Conservation (phyloP, 2,329 filamentous ascomycete genomes). For the Fusarium sublunatum region DNA sequence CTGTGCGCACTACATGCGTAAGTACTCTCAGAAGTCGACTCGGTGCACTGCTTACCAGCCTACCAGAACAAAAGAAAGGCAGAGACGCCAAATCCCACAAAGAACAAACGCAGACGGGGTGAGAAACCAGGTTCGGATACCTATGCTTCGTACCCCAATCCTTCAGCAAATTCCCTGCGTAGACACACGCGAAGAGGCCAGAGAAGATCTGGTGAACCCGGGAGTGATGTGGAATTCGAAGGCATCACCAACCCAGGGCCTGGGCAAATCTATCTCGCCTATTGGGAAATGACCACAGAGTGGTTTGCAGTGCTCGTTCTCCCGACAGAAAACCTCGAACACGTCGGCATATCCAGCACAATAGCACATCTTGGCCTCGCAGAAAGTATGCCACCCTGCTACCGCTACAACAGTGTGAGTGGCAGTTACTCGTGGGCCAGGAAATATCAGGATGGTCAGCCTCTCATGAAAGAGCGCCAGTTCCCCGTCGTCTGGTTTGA, state of each 20-base stretch:
- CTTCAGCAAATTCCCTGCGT: neutral
- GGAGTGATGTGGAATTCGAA: neutral
- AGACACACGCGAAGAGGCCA: neutral
- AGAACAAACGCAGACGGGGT: neutral
- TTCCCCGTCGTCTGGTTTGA: slow-evolving; percentile 41
- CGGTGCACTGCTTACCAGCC: neutral
- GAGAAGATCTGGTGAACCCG: neutral
- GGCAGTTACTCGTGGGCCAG: slow-evolving; percentile 16
- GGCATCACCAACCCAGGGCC: slow-evolving; percentile 3
- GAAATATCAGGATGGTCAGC: slow-evolving; percentile 19
- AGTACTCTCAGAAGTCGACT: fast-evolving
- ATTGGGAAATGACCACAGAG: slow-evolving; percentile 4
- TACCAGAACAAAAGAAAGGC: neutral
- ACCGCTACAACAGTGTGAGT: neutral
- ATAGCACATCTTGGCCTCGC: neutral
- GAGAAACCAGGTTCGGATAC: neutral
- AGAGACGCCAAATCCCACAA: neutral
- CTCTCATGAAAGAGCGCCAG: slow-evolving; percentile 18
- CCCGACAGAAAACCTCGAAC: slow-evolving; percentile 3
- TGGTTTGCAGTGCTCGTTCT: slow-evolving; percentile 7
- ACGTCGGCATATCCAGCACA: neutral
- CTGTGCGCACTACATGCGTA: neutral
- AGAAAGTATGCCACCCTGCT: slow-evolving; percentile 2
- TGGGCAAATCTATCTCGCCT: slow-evolving; percentile 1
- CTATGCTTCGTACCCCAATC: neutral